Evolutionary conservation across 2,329 filamentous ascomycete genomes (phyloP).

Genomic region (Colletotrichum melonis): DNA sequence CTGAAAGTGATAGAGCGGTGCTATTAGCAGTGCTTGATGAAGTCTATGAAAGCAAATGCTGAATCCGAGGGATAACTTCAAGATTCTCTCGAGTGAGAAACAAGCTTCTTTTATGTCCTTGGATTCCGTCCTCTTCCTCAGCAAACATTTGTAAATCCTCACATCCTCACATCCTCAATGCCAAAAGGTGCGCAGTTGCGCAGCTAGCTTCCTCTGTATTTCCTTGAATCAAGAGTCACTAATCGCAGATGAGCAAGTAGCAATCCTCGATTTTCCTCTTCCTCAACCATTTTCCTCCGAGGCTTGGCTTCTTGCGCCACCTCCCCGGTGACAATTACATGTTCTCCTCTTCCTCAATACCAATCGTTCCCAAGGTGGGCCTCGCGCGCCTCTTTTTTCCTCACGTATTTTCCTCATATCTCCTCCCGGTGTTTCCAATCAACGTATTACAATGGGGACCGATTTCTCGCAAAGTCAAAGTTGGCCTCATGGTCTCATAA

Average conservation of each 20-base stretch:
- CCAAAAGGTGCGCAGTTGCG: background rate
- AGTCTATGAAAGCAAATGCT: no score
- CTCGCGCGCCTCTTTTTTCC: background rate
- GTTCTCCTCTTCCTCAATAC: background rate
- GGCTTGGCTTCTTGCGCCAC: slow-evolving; percentile 3
- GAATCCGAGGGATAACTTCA: no score
- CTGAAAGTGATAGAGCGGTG: background rate
- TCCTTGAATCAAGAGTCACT: background rate
- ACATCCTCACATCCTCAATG: no score
- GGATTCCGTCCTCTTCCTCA: background rate
- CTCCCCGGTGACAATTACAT: background rate
- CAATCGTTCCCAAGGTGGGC: background rate
- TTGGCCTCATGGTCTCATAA: background rate
- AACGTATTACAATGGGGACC: background rate
- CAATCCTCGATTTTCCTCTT: background rate
- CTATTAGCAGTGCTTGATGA: background rate
- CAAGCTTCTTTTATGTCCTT: background rate
- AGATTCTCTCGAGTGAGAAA: no score
- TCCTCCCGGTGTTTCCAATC: background rate
- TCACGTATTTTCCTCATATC: background rate
- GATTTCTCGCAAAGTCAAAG: background rate
- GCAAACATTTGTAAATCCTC: background rate
- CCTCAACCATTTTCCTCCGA: no score
- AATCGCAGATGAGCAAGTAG: background rate
- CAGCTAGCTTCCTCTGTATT: background rate